Conservation (phyloP, 108 stramenopile species). For the Nitzschia palea region DNA sequence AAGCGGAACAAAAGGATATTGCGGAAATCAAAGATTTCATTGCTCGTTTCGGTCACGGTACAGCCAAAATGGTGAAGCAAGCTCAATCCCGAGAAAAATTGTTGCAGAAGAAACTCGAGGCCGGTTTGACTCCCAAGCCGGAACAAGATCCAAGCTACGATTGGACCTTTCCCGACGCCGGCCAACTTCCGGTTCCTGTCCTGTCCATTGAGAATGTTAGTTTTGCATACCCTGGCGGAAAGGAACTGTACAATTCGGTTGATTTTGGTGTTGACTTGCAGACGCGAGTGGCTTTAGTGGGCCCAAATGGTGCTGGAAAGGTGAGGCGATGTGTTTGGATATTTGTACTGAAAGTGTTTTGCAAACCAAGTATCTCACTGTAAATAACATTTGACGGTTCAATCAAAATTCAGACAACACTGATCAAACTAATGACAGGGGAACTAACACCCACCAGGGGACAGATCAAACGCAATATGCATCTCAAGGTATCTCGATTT, state of each 20-base stretch:
- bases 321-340: background rate
- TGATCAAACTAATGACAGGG: slow-evolving; percentile 93
- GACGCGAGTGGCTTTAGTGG: slow-evolving; percentile 85
- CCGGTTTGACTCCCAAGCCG: slow-evolving; percentile 82
- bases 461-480: slow-evolving; percentile 88
- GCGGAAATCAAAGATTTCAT: slow-evolving; percentile 94
- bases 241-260: slow-evolving; percentile 76
- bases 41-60: slow-evolving; percentile 95
- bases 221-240: slow-evolving; percentile 75
- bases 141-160: slow-evolving; percentile 77
- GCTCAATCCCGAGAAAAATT: slow-evolving; percentile 92
- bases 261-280: slow-evolving; percentile 91
- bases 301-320: slow-evolving; percentile 73
- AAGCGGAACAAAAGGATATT: slow-evolving; percentile 98
- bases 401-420: slow-evolving; percentile 79
- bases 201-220: slow-evolving; percentile 78
- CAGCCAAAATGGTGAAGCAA: slow-evolving; percentile 94
- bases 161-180: slow-evolving; percentile 86
- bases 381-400: background rate
- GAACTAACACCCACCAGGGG: slow-evolving; percentile 92
- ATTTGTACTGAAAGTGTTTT: too few relatives aligned
- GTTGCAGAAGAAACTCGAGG: slow-evolving; percentile 88
- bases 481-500: slow-evolving; percentile 92
- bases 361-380: too few relatives aligned
- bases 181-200: slow-evolving; percentile 84